Percentiles rank a stretch among this genome's conserved stretches.
Conservation (phyloP, 2,329 filamentous ascomycete genomes). For the Botryosphaeria dothidea region DNA sequence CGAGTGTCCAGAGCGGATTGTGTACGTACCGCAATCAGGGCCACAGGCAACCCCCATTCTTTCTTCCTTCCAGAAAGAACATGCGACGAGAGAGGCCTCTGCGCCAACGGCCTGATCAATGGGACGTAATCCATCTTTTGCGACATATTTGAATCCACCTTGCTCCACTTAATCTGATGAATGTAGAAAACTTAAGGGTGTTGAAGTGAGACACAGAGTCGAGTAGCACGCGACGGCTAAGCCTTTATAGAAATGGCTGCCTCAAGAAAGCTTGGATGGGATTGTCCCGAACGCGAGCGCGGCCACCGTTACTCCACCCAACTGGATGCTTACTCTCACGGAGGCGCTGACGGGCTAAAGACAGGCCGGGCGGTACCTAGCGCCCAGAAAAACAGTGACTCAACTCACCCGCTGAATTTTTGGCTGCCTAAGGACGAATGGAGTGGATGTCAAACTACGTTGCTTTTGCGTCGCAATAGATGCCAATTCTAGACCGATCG, state of each 20-base stretch:
- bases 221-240: background rate
- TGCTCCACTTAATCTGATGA: background rate
- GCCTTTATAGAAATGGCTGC: background rate
- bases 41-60: slow-evolving; percentile 9
- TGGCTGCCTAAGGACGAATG: too few relatives aligned
- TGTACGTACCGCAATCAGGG: background rate
- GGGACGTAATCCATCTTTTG: background rate
- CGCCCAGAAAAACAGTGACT: too few relatives aligned
- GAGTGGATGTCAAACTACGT: too few relatives aligned
- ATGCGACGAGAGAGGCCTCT: background rate
- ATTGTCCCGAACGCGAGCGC: background rate
- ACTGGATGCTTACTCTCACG: background rate
- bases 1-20: background rate
- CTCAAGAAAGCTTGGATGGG: background rate
- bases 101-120: background rate
- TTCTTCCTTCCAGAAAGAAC: background rate
- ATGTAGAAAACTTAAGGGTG: background rate
- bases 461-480: too few relatives aligned
- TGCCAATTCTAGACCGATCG: too few relatives aligned
- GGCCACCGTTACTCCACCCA: background rate
- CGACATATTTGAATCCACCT: background rate
- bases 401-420: too few relatives aligned
- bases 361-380: too few relatives aligned
- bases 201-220: background rate
- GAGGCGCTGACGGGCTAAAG: background rate